Evolutionary conservation across 345 rosid genomes (phyloP).

Genomic region (Eucalyptus cloeziana): DNA sequence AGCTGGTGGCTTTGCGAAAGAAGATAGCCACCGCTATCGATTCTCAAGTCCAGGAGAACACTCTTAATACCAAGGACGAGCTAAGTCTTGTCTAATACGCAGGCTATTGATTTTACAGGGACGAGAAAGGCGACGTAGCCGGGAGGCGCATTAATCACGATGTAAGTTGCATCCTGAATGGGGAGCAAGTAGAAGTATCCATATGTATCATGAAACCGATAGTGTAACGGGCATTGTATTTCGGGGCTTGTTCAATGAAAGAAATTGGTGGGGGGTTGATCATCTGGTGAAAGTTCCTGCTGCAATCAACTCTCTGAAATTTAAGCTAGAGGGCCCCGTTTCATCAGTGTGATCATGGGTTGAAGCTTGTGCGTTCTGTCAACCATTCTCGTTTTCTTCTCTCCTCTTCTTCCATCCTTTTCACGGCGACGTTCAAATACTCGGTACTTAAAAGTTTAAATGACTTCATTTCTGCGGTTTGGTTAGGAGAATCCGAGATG

Average conservation of each 20-base stretch:
- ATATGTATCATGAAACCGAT: not conserved
- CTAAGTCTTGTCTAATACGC: conserved; percentile 46
- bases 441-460: not conserved
- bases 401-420: not conserved
- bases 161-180: not conserved
- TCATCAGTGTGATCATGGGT: not conserved
- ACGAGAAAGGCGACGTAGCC: not conserved
- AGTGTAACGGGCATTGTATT: not conserved
- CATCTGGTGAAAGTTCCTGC: not conserved
- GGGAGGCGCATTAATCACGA: not conserved
- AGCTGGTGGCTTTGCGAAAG: conserved; percentile 56
- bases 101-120: not conserved
- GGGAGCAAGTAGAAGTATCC: not conserved
- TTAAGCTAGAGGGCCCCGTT: not conserved
- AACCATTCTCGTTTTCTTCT: not conserved
- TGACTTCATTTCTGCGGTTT: not conserved
- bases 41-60: conserved; percentile 6
- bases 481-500: not conserved
- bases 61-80: conserved; percentile 34
- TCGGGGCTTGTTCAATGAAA: not conserved
- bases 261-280: not conserved
- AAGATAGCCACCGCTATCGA: conserved; percentile 26
- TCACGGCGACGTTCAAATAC: not conserved
- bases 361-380: not conserved
- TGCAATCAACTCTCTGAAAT: not conserved